Percentiles rank a stretch among this genome's conserved stretches.
These are phyloP conservation scores for Wickerhamomyces sp. DNA, from an alignment of 1,139 yeast genomes.

Conservation along the genomic window DNA sequence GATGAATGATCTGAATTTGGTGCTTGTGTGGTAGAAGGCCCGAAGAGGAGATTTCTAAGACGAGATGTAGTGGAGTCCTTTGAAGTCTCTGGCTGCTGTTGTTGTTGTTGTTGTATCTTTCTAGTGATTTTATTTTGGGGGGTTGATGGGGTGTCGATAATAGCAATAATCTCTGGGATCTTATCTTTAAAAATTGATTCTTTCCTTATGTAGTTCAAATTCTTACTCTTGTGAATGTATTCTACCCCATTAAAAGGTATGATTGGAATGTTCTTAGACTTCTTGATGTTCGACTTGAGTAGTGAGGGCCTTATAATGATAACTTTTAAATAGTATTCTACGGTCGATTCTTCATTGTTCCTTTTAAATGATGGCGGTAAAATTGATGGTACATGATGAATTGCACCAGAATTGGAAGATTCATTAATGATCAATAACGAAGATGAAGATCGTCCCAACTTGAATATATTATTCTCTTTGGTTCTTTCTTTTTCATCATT, in stretches of 20 bases:
- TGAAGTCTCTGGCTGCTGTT: not conserved
- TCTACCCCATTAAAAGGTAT: conserved; percentile 45
- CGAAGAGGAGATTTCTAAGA: conserved; percentile 5
- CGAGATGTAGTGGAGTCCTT: not conserved
- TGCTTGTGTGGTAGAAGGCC: not conserved
- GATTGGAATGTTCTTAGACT: conserved; percentile 46
- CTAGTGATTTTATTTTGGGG: conserved; percentile 8
- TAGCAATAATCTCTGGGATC: conserved; percentile 42
- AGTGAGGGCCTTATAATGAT: conserved; percentile 54
- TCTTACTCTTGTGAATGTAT: conserved; percentile 26
- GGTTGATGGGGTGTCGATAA: conserved; percentile 21
- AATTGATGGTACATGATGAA: conserved; percentile 35
- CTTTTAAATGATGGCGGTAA: conserved; percentile 52
- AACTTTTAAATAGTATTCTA: conserved; percentile 53
- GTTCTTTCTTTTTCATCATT: conserved; percentile 24
- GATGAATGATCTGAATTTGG: not conserved
- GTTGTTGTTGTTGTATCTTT: no score
- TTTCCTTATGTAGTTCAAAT: conserved; percentile 36
- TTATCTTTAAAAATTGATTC: conserved; percentile 36
- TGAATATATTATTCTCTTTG: conserved; percentile 1
- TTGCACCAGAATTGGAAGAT: not conserved
- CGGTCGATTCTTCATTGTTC: conserved; percentile 36
- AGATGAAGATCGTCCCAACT: not conserved
- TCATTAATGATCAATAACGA: not conserved
- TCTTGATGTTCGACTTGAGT: conserved; percentile 44